phyloP scores from a whole-genome alignment of 2,329 filamentous ascomycete species.

The Kalmusia sp. region DNA sequence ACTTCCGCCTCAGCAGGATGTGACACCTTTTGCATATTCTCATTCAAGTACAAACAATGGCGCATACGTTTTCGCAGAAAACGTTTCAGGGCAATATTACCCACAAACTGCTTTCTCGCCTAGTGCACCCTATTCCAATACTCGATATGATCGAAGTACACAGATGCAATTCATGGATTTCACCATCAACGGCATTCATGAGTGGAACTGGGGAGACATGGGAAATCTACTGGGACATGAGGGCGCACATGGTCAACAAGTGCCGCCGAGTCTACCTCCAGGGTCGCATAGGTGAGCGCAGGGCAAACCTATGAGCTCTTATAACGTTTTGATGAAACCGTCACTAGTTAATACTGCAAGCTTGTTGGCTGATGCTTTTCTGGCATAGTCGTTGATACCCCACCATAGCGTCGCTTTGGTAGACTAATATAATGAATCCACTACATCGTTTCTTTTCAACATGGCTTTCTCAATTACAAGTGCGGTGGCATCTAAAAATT shows the following conservation, averaged over 20 bases:
- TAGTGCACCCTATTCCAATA: slow-evolving; percentile 20
- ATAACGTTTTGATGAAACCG: neutral
- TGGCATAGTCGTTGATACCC: slow-evolving; percentile 6
- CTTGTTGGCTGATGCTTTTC: too few species aligned
- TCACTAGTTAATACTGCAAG: too few species aligned
- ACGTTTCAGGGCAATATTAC: slow-evolving; percentile 29
- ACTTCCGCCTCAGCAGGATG: slow-evolving; percentile 9
- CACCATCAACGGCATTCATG: slow-evolving; percentile 42
- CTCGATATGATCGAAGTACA: slow-evolving; percentile 33
- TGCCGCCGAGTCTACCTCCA: neutral
- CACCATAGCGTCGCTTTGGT: neutral
- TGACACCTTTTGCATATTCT: slow-evolving; percentile 26
- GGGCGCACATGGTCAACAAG: slow-evolving; percentile 3
- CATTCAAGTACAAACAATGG: slow-evolving; percentile 34
- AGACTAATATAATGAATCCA: neutral
- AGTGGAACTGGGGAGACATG: slow-evolving; percentile 46
- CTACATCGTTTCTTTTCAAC: too few species aligned
- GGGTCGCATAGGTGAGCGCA: neutral
- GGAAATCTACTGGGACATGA: slow-evolving; percentile 34
- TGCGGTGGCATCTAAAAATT: too few species aligned
- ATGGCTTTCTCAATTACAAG: too few species aligned
- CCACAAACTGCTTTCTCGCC: slow-evolving; percentile 24
- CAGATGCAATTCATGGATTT: slow-evolving; percentile 48
- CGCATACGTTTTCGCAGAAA: slow-evolving; percentile 39
- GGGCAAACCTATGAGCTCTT: neutral